Evolutionary conservation across 192 early-diverging fungal species (phyloP).

Genomic region (Chytriomyces sp.): DNA sequence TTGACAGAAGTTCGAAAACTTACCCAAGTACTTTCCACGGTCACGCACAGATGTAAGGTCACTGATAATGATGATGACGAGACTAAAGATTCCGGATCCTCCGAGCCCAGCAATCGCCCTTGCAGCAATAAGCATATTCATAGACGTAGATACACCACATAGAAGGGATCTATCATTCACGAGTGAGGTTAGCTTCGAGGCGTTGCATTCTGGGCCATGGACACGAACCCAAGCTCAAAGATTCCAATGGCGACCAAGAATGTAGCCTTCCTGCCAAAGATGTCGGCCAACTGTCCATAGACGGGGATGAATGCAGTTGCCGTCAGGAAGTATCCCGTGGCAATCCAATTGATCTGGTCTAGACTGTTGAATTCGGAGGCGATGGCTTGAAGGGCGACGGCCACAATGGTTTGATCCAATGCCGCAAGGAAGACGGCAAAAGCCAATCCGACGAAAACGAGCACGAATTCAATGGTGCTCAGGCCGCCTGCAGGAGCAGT

Average conservation of each 20-base stretch:
- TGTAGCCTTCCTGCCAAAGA: constrained; percentile 77
- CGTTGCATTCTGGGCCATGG: constrained; percentile 67
- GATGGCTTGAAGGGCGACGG: constrained; percentile 69
- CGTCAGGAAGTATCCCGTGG: constrained; percentile 66
- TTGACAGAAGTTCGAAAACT: no score
- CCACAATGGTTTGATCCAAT: constrained; percentile 67
- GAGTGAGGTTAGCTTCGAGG: no score
- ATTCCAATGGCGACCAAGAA: constrained; percentile 69
- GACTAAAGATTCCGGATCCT: constrained; percentile 74
- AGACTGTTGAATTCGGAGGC: constrained; percentile 51
- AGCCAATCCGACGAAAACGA: constrained; percentile 33
- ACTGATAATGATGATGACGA: constrained; percentile 70
- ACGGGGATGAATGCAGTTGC: constrained; percentile 65
- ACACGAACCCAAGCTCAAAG: constrained; percentile 69
- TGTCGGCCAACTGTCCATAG: constrained; percentile 64
- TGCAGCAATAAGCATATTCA: constrained; percentile 72
- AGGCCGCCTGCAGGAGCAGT: background rate
- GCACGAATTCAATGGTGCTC: constrained; percentile 12
- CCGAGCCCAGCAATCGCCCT: constrained; percentile 69
- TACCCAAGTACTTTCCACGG: constrained; percentile 76
- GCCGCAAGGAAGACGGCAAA: constrained; percentile 45
- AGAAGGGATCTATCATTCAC: constrained; percentile 78
- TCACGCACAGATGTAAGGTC: constrained; percentile 66
- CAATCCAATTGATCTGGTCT: constrained; percentile 73
- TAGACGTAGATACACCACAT: constrained; percentile 66